Evolutionary conservation across 257 asterid genomes (phyloP), one percentile per base, ranked within the genome.

Genomic region (Schizonepeta tenuifolia): DNA sequence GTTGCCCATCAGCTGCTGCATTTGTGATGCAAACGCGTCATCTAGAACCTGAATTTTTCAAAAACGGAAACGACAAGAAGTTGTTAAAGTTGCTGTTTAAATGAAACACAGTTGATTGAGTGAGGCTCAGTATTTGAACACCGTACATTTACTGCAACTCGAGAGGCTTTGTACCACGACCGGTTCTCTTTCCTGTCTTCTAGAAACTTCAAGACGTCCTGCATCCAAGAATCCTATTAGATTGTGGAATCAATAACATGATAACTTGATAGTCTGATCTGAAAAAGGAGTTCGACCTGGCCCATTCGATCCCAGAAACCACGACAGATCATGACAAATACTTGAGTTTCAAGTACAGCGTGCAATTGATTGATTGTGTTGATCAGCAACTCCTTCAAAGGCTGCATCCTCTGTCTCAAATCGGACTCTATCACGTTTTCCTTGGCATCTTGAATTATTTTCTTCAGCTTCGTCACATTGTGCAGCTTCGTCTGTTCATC

Each of bases 291-390:
- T 26, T 38, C 1, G 18, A 94, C 98, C 98, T 94, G 99, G 54
- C 98, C 98, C 99, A 94, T 89, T 14, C 98, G 88, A 74, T 91
- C 99, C 99, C 99, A 94, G 78, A 88, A 86, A 36, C 96, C 90
- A 68, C 97, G 88, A 54, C 93, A 85, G 49, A 90, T 70, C 55
- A 86, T 84, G 7, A 94, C 80, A 73, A 94, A 94, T 9, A 94
- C 95, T 75, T 88, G 98, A 9, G 86, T 81, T 75, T 94, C 96
- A 24, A 94, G 87, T 36, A 85, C 82, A 2, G 70, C 0, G 65
- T 91, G 91, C 68, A 94, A 80, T 55, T 90, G 95, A 70, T 86
- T 83, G 15, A 94, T 81, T 6, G 89, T 82, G 36, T 70, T 81
- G 17, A 80, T 80, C 57, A 91, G 84, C 82, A 94, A 33, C 81